Evolutionary conservation across 2,329 filamentous ascomycete species (phyloP), one percentile per base, ranked within the genome.

Genomic region (Neospermospora avenae): DNA sequence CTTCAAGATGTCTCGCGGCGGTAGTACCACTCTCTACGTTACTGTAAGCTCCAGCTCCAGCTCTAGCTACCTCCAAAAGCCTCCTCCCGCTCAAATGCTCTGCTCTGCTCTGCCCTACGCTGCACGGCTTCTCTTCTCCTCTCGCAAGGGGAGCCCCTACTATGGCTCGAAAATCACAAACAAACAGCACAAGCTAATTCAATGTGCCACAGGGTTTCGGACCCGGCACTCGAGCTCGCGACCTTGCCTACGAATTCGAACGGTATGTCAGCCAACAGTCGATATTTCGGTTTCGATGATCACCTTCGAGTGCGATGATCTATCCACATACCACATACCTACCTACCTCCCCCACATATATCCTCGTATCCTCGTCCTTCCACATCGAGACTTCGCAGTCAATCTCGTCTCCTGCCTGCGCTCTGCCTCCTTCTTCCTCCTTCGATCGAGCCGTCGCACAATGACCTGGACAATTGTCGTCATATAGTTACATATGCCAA

Each of bases 241-340:
- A 99, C 84, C 90, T 98, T 77, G 92, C 93, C 82, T 97, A 96
- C 90, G 93, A 98, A 84, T 98, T 98, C 90, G 93, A 98, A 93
- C 92, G 93, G 91, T 97, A 96, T 86, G 93, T 96, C 84, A 82
- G 74, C 76, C 77, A 75, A 75, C 76, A 31, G 74, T 77, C 79
- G 77, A 78, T 78, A 74, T 75, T 73, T 77, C 72, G 72, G 75
- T 74, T 73, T 77, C 72, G 72, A 75, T 74, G 69, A 73, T 72
- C 71, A 71, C 64, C 70, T 63, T 71, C 70, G 69, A 72, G 67
- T 73, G 73, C 72, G 67, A 71, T 70, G 71, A 70, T 46, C 44
- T 71, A 70, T 60, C 52, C 49, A 62, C 28, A 5, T 31, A 31
- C 59, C 71, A n/a, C n/a, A n/a, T 58, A 31, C 49, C 37, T 55